Evolutionary conservation across 208 protist genomes (phyloP).

Genomic region (Herpetomonas tarakana): DNA sequence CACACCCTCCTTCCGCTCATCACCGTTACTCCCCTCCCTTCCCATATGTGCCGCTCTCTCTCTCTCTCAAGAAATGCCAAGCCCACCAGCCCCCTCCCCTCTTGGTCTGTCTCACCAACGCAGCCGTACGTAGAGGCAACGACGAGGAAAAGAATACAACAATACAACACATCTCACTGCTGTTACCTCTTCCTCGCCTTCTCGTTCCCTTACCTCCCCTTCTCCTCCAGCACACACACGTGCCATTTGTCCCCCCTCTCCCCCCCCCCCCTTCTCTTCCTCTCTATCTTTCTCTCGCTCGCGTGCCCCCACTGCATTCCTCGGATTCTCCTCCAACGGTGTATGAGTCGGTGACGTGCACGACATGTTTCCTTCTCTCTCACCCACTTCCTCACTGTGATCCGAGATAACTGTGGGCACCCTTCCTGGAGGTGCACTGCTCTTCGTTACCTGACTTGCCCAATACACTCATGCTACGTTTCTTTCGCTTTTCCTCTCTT

Average conservation of each 20-base stretch:
- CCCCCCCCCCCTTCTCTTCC: not conserved
- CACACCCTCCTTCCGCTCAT: not conserved
- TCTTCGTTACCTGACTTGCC: not conserved
- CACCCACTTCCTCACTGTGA: too few species aligned
- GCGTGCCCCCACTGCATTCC: not conserved
- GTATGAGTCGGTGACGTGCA: not conserved
- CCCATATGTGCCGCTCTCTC: constrained; percentile 5
- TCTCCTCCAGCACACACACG: not conserved
- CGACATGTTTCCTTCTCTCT: not conserved
- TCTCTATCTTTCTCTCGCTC: not conserved
- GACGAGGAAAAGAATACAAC: too few species aligned
- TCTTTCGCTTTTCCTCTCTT: too few species aligned
- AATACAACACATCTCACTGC: too few species aligned
- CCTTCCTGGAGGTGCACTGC: not conserved
- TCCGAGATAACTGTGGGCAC: too few species aligned
- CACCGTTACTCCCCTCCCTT: constrained; percentile 6
- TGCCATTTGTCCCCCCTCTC: too few species aligned
- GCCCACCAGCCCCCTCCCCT: too few species aligned
- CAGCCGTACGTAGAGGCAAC: too few species aligned
- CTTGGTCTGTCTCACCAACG: too few species aligned
- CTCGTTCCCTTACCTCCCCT: constrained; percentile 10
- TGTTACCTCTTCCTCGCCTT: too few species aligned
- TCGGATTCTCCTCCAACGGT: not conserved
- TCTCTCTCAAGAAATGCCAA: too few species aligned
- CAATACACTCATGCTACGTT: too few species aligned